Evolutionary conservation across 352 stramenopile genomes (phyloP).

Genomic region (Phytophthora litchii): DNA sequence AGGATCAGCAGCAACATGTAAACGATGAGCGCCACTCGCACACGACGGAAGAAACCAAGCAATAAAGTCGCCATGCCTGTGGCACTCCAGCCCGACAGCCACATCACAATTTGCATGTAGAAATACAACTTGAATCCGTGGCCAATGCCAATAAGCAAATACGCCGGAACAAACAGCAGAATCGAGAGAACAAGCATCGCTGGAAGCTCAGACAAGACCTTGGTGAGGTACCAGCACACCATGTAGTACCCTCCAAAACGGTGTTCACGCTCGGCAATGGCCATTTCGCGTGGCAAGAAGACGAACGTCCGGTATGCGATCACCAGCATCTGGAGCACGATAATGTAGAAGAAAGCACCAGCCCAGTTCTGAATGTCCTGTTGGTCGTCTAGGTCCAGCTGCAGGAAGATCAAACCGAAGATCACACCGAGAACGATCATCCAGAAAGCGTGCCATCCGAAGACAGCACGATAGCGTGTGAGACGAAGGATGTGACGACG

Average conservation of each 20-base stretch:
- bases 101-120: slow-evolving; percentile 56
- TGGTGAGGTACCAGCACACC: slow-evolving; percentile 41
- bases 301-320: slow-evolving; percentile 35
- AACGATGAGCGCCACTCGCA: slow-evolving; percentile 35
- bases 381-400: slow-evolving; percentile 43
- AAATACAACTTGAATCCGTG: slow-evolving; percentile 51
- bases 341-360: slow-evolving; percentile 52
- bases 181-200: slow-evolving; percentile 46
- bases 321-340: slow-evolving; percentile 47
- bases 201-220: slow-evolving; percentile 43
- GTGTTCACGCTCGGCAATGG: slow-evolving; percentile 36
- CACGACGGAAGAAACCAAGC: slow-evolving; percentile 40
- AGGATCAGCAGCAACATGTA: slow-evolving; percentile 41
- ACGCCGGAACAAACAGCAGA: slow-evolving; percentile 46
- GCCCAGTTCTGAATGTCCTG: slow-evolving; percentile 51
- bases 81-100: slow-evolving; percentile 41
- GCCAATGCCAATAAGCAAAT: slow-evolving; percentile 51
- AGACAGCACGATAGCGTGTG: slow-evolving; percentile 38
- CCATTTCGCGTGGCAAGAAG: slow-evolving; percentile 37
- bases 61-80: slow-evolving; percentile 38
- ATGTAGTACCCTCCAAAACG: slow-evolving; percentile 34
- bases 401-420: slow-evolving; percentile 54
- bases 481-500: slow-evolving; percentile 49
- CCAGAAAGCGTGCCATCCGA: slow-evolving; percentile 46
- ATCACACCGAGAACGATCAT: slow-evolving; percentile 48